Evolutionary conservation across 73 alveolate genomes (phyloP).

Genomic region (Paramecium caudatum): DNA sequence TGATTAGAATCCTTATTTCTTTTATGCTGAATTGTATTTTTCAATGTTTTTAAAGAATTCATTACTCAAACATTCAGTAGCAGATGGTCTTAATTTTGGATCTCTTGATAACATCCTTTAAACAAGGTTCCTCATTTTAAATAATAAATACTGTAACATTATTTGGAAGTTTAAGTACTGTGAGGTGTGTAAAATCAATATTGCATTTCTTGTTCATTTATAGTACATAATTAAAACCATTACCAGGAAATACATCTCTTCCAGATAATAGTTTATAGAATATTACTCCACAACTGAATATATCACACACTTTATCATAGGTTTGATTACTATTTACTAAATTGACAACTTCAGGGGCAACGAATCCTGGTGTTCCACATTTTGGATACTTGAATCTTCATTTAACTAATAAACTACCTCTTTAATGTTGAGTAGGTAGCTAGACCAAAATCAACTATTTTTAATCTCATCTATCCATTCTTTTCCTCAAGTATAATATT

Average conservation of each 20-base stretch:
- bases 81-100: conserved; percentile 52
- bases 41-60: conserved; percentile 7
- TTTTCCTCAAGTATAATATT: conserved; percentile 57
- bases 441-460: conserved; percentile 74
- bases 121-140: conserved; percentile 19
- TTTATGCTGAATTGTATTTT: not conserved
- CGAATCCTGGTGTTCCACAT: conserved; percentile 67
- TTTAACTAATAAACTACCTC: not conserved
- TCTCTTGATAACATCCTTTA: conserved; percentile 28
- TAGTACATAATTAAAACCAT: conserved; percentile 14
- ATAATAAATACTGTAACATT: conserved; percentile 23
- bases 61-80: conserved; percentile 2
- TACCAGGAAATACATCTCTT: conserved; percentile 43
- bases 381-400: conserved; percentile 43
- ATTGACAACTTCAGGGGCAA: conserved; percentile 54
- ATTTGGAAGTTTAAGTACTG: not conserved
- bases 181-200: conserved; percentile 16
- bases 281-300: conserved; percentile 46
- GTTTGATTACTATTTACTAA: conserved; percentile 11
- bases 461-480: conserved; percentile 13
- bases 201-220: conserved; percentile 27
- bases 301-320: conserved; percentile 40
- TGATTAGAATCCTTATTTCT: not conserved
- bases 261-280: conserved; percentile 34
- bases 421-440: conserved; percentile 65